Evolutionary conservation across 1,284 basidiomycete genomes (phyloP).

Genomic region (Marasmius fiardii): DNA sequence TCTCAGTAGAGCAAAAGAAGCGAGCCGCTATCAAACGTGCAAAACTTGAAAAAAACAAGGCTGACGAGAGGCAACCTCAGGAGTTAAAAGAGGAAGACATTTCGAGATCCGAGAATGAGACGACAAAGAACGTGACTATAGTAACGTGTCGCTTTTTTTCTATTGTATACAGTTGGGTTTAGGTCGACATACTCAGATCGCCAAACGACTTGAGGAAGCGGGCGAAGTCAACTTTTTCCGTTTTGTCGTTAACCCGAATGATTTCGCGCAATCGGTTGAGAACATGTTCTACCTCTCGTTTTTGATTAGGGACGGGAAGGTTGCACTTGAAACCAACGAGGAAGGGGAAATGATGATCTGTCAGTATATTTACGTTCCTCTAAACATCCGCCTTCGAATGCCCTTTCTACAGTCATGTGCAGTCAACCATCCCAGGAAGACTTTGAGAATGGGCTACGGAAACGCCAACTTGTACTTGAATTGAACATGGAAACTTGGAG

Average conservation of each 20-base stretch:
- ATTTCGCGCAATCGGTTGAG: slow-evolving; percentile 90
- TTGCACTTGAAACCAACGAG: slow-evolving; percentile 60
- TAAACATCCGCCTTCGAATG: neutral
- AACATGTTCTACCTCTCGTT: slow-evolving; percentile 94
- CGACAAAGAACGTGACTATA: slow-evolving; percentile 70
- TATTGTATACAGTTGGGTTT: neutral
- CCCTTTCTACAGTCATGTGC: slow-evolving; percentile 45
- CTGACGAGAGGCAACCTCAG: slow-evolving; percentile 64
- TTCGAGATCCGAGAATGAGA: slow-evolving; percentile 74
- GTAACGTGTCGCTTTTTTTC: slow-evolving; percentile 34
- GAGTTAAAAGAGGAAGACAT: slow-evolving; percentile 78
- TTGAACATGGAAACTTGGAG: slow-evolving; percentile 82
- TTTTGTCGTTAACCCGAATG: slow-evolving; percentile 83
- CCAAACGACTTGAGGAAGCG: slow-evolving; percentile 45
- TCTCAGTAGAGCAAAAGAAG: slow-evolving; percentile 76
- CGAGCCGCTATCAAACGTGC: slow-evolving; percentile 55
- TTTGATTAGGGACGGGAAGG: slow-evolving; percentile 81
- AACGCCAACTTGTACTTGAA: slow-evolving; percentile 83
- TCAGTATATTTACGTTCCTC: slow-evolving; percentile 31
- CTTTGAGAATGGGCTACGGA: slow-evolving; percentile 59
- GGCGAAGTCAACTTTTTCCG: slow-evolving; percentile 72
- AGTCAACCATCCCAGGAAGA: slow-evolving; percentile 64
- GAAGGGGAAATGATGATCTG: slow-evolving; percentile 75
- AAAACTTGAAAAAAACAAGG: slow-evolving; percentile 71
- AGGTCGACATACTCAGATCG: slow-evolving; percentile 38